Percentiles rank a stretch among this genome's conserved stretches.
phyloP scores from a whole-genome alignment of 129 eudicot genomes.

The Deinandra increscens region DNA sequence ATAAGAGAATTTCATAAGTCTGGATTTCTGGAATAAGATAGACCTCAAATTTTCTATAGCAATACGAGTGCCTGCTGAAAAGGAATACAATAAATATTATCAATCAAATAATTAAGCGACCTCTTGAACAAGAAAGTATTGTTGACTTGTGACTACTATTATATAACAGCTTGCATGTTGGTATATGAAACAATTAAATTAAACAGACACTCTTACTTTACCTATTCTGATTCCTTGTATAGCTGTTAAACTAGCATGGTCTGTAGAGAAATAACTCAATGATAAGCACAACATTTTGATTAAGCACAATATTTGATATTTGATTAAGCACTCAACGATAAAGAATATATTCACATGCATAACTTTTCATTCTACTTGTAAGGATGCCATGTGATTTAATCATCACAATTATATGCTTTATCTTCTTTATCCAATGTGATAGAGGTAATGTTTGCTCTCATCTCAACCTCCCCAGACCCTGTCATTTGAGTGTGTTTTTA shows the following conservation, averaged over 20 bases:
- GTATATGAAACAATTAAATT: not conserved
- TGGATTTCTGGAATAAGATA: slow-evolving; percentile 19
- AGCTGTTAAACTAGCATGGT: slow-evolving; percentile 9
- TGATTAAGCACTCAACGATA: too few relatives aligned
- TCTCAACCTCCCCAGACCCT: too few relatives aligned
- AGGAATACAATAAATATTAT: not conserved
- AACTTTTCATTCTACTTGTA: slow-evolving; percentile 11
- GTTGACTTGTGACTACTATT: not conserved
- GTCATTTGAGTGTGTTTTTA: too few relatives aligned
- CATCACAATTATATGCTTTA: slow-evolving; percentile 18
- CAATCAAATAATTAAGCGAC: not conserved
- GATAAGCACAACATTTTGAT: slow-evolving; percentile 20
- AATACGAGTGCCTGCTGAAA: slow-evolving; percentile 19
- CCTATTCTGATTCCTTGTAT: slow-evolving; percentile 18
- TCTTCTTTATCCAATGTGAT: not conserved
- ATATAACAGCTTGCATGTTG: too few relatives aligned
- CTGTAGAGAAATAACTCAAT: not conserved
- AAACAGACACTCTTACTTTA: slow-evolving; percentile 5
- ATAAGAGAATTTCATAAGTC: slow-evolving; percentile 3
- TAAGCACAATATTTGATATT: too few relatives aligned
- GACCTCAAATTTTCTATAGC: slow-evolving; percentile 13
- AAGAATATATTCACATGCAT: slow-evolving; percentile 22
- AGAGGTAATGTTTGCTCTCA: too few relatives aligned
- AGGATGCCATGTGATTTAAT: slow-evolving; percentile 20
- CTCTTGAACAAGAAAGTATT: slow-evolving; percentile 6